Evolutionary conservation across 1,284 basidiomycete genomes (phyloP).

Genomic region (Acaromyces ingoldii): DNA sequence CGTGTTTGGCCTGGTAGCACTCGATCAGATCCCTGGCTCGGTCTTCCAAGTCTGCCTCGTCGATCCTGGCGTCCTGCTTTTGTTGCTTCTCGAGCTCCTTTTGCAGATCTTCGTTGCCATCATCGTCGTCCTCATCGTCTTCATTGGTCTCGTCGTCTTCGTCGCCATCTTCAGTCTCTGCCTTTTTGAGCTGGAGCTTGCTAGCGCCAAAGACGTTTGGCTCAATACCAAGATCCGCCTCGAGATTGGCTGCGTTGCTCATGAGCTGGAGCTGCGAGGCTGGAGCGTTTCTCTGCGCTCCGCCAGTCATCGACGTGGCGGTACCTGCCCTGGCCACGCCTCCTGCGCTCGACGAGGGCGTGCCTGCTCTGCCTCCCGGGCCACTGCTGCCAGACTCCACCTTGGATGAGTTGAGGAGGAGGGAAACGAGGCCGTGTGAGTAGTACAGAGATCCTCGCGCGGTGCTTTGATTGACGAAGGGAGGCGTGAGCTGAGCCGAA

Average conservation of each 20-base stretch:
- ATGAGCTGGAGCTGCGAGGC: neutral
- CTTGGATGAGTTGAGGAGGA: constrained; percentile 3
- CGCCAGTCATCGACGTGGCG: neutral
- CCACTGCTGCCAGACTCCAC: neutral
- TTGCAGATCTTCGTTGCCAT: neutral
- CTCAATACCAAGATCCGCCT: constrained; percentile 3
- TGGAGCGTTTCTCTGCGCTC: neutral
- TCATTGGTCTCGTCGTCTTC: constrained; percentile 7
- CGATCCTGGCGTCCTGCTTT: constrained; percentile 10
- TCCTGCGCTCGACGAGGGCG: constrained; percentile 11
- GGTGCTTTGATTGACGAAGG: constrained; percentile 25
- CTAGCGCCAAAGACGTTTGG: constrained; percentile 3
- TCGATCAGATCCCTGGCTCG: constrained; percentile 8
- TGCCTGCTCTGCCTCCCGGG: constrained; percentile 9
- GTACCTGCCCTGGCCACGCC: neutral
- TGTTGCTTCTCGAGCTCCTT: neutral
- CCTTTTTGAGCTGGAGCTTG: neutral
- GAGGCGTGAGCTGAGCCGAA: no score
- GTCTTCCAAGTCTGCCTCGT: constrained; percentile 14
- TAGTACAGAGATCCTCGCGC: constrained; percentile 3
- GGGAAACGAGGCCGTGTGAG: constrained; percentile 2
- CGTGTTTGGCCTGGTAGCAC: constrained; percentile 13
- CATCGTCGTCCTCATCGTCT: constrained; percentile 8
- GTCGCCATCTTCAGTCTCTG: neutral
- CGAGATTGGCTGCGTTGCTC: neutral